A percentile compares a stretch with the other conserved stretches of the same genome.
phyloP scores from a whole-genome alignment of 768 basidiomycete species.

The Leucocoprinus sp. region DNA sequence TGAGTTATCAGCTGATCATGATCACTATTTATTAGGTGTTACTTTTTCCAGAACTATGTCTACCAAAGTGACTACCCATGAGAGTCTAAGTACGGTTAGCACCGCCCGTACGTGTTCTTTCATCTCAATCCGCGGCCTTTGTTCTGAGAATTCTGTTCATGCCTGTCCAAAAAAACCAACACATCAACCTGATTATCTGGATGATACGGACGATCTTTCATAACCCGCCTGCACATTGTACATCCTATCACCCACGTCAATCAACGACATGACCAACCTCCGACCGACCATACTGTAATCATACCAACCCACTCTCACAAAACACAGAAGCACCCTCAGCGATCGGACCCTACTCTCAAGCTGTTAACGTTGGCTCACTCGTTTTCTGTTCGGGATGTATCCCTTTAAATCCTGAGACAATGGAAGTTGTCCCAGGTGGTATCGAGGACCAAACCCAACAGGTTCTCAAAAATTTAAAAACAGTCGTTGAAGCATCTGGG shows the following conservation, averaged over 20 bases:
- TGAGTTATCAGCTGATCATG: constrained; percentile 7
- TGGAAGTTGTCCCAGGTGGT: constrained; percentile 64
- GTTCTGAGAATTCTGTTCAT: neutral
- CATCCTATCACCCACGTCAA: too few species aligned
- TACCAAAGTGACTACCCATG: constrained; percentile 26
- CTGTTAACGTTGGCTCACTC: constrained; percentile 72
- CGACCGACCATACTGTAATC: too few species aligned
- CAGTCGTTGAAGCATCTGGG: constrained; percentile 76
- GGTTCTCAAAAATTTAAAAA: constrained; percentile 78
- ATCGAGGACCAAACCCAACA: constrained; percentile 77
- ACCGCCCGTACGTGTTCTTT: constrained; percentile 29
- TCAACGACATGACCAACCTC: too few species aligned
- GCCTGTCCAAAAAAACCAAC: neutral
- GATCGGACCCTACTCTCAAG: constrained; percentile 86
- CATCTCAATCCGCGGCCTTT: neutral
- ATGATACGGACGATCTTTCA: too few species aligned
- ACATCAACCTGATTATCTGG: neutral
- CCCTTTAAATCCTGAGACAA: constrained; percentile 66
- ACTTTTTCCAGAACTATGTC: constrained; percentile 22
- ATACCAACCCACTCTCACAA: neutral
- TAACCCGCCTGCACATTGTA: too few species aligned
- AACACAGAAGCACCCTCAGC: constrained; percentile 63
- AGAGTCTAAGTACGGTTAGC: constrained; percentile 31
- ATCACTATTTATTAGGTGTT: constrained; percentile 2
- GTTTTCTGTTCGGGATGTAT: constrained; percentile 90